Evolutionary conservation across 345 rosid species (phyloP), one percentile per base, ranked within the genome.

Genomic region (Eucalyptus fibrosa): DNA sequence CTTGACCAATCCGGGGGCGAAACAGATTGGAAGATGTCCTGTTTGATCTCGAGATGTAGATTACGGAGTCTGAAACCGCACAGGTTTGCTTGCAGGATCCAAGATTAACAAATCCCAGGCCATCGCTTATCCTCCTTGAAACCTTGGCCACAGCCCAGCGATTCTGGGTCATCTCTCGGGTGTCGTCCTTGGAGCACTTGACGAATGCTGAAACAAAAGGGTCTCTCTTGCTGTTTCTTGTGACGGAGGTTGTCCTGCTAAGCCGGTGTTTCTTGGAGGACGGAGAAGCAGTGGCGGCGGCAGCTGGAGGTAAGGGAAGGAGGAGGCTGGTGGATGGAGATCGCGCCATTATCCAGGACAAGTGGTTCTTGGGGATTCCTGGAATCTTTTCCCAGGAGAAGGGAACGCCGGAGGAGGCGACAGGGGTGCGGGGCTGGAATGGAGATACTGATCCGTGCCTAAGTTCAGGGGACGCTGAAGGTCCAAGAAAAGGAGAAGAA

Each of bases 81-180:
- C 91, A 89, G 77, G 44, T 89, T 9, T 45, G 88, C 86, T 87
- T 77, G 88, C 91, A 89, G 55, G 91, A 89, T 3, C 65, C 86
- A 13, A 24, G 18, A 37, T 34, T 86, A 65, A 42, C 80, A 18
- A 83, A 28, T 5, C 88, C 88, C 24, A 89, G 40, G 32, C 93
- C 93, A 87, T 94, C 92, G n/a, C 93, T 90, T 5, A 93, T 47
- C 19, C 92, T 93, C 86, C 91, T 90, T 16, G 92, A 50, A 28
- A 92, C 87, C 89, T 50, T 89, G 62, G 53, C 86, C 82, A 47
- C 87, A 28, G 42, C 86, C 86, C 34, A 26, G 86, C 12, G 14
- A 13, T 26, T 30, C 12, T 69, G n/a, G 23, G 42, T 40, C 49
- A 6, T 60, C 13, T 50, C 88, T 50, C 44, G 42, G 14, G 62